phyloP scores from a whole-genome alignment of 1,139 yeast species.

The Tardiomyces blankii region DNA sequence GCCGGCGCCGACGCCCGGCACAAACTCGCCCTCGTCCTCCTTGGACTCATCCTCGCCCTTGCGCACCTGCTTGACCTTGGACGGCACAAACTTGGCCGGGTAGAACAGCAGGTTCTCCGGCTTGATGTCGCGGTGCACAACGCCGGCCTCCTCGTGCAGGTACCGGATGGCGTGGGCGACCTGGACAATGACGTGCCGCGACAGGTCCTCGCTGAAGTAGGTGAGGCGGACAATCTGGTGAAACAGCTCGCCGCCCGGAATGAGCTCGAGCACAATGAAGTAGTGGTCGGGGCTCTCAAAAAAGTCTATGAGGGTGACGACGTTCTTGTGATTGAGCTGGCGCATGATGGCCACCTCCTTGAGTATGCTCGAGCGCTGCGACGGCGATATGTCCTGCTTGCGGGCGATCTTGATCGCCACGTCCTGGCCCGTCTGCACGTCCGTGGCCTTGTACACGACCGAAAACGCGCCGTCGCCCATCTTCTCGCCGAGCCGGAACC shows the following conservation, averaged over 20 bases:
- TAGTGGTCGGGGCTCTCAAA: conserved; percentile 85
- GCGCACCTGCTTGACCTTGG: conserved; percentile 39
- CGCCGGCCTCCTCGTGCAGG: conserved; percentile 65
- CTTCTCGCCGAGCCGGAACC: conserved; percentile 69
- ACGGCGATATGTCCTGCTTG: conserved; percentile 64
- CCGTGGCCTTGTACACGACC: conserved; percentile 81
- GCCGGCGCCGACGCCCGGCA: conserved; percentile 40
- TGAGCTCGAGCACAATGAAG: conserved; percentile 87
- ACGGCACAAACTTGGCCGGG: conserved; percentile 56
- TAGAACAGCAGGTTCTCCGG: conserved; percentile 75
- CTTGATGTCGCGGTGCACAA: conserved; percentile 87
- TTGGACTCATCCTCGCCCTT: conserved; percentile 68
- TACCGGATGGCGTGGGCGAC: conserved; percentile 76
- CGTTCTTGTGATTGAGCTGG: conserved; percentile 81
- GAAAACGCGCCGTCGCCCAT: conserved; percentile 97
- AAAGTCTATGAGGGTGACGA: conserved; percentile 80
- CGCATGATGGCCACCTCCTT: conserved; percentile 95
- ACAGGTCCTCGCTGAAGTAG: conserved; percentile 65
- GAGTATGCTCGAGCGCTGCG: conserved; percentile 60
- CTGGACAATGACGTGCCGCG: conserved; percentile 66
- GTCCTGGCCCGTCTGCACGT: conserved; percentile 55
- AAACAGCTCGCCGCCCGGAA: conserved; percentile 84
- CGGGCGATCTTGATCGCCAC: conserved; percentile 90
- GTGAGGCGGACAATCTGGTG: conserved; percentile 69
- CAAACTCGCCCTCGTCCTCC: conserved; percentile 82